These are phyloP conservation scores for Dioscorea alata DNA, from an alignment of 106 monocot genomes.

Conservation along the genomic window DNA sequence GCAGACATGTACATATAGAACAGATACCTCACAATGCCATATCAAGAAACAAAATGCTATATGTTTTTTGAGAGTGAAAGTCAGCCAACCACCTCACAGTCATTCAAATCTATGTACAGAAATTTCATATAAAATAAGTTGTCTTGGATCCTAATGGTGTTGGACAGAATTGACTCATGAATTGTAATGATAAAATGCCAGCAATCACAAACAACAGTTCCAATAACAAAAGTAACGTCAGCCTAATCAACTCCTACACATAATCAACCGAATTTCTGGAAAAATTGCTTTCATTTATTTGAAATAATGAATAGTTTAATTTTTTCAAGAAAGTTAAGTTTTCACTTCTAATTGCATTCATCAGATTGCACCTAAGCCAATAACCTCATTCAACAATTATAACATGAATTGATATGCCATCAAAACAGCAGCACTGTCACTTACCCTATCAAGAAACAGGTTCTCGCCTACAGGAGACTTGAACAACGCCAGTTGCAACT, in stretches of 20 bases:
- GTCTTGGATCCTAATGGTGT: too few species aligned
- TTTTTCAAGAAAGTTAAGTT: not conserved
- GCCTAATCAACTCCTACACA: not conserved
- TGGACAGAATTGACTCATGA: too few species aligned
- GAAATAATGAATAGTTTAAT: not conserved
- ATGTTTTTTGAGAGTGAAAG: too few species aligned
- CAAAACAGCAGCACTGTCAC: not conserved
- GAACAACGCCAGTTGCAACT: slow-evolving; percentile 66
- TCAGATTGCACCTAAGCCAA: not conserved
- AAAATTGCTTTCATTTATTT: not conserved
- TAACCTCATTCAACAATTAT: not conserved
- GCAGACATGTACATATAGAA: too few species aligned
- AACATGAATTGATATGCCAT: not conserved
- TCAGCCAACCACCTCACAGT: too few species aligned
- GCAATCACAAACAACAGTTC: too few species aligned
- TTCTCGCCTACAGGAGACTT: slow-evolving; percentile 41
- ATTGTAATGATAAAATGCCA: too few species aligned
- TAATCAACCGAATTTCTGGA: not conserved
- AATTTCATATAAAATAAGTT: too few species aligned
- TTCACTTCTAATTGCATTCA: not conserved
- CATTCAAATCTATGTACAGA: too few species aligned
- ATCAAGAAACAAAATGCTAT: too few species aligned
- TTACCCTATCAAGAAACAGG: slow-evolving; percentile 73
- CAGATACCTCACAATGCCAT: too few species aligned
- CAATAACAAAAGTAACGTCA: not conserved